phyloP scores from a whole-genome alignment of 495 filamentous ascomycete species.

The Aeminium ludgeri region DNA sequence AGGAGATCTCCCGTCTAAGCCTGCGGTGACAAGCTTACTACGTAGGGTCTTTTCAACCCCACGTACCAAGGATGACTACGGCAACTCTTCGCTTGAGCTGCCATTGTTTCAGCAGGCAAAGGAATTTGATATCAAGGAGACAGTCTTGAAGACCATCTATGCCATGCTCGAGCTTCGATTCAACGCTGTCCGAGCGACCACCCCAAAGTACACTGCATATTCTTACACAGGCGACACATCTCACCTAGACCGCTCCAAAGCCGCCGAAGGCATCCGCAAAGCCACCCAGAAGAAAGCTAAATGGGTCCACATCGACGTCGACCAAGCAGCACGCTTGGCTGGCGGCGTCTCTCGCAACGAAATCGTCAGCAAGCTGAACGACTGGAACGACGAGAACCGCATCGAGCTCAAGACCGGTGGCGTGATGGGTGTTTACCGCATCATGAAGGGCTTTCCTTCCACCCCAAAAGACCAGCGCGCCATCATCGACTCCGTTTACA shows the following conservation, averaged over 20 bases:
- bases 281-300: slow-evolving; percentile 19
- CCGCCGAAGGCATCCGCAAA: slow-evolving; percentile 25
- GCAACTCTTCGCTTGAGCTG: slow-evolving; percentile 33
- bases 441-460: slow-evolving; percentile 31
- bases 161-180: slow-evolving; percentile 39
- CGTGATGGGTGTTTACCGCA: slow-evolving; percentile 32
- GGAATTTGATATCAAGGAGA: slow-evolving; percentile 32
- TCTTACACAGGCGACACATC: slow-evolving; percentile 24
- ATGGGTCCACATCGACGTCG: slow-evolving; percentile 31
- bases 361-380: slow-evolving; percentile 33
- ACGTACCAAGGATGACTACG: slow-evolving; percentile 11
- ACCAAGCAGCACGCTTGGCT: slow-evolving; percentile 14
- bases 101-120: slow-evolving; percentile 26
- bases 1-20: slow-evolving; percentile 35
- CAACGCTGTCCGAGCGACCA: slow-evolving; percentile 35
- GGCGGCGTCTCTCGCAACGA: slow-evolving; percentile 24
- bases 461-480: slow-evolving; percentile 22
- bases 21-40: slow-evolving; percentile 30
- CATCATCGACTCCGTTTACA: slow-evolving; percentile 30
- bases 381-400: slow-evolving; percentile 27
- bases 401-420: slow-evolving; percentile 33
- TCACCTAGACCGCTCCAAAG: slow-evolving; percentile 17
- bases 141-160: slow-evolving; percentile 30
- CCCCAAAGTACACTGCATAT: slow-evolving; percentile 37
- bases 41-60: slow-evolving; percentile 28